Conservation (phyloP, 192 early-diverging fungal species). For the Coemansia sp. region DNA sequence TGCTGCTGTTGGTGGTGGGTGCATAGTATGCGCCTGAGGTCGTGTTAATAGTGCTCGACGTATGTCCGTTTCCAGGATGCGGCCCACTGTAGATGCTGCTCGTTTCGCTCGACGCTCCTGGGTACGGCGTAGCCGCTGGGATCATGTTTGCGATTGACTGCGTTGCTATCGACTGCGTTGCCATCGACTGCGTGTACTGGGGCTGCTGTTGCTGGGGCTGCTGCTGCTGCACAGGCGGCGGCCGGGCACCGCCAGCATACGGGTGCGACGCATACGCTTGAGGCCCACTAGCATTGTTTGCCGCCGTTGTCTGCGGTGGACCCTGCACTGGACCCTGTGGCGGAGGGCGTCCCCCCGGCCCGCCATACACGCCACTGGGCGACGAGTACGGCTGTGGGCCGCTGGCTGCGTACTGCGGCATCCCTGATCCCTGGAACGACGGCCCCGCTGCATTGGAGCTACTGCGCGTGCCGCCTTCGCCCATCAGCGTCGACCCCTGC, state of each 20-base stretch:
- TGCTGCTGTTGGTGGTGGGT: conserved; percentile 16
- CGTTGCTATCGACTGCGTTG: background rate
- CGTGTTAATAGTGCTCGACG: conserved; percentile 3
- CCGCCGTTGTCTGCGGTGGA: background rate
- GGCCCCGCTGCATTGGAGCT: conserved; percentile 2
- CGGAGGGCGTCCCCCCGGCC: conserved; percentile 4
- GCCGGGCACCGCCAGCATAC: too few relatives aligned
- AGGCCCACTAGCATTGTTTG: conserved; percentile 6
- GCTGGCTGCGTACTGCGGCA: background rate
- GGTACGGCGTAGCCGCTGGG: conserved; percentile 6
- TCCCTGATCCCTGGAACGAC: background rate
- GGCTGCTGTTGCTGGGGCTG: background rate
- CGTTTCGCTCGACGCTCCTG: conserved; percentile 4
- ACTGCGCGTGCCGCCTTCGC: background rate
- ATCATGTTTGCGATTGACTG: conserved; percentile 7
- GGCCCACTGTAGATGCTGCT: conserved; percentile 15
- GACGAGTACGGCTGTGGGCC: conserved; percentile 16
- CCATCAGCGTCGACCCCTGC: background rate
- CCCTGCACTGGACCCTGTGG: conserved; percentile 3
- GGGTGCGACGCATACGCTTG: background rate
- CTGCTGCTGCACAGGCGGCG: conserved; percentile 1
- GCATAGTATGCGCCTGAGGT: conserved; percentile 16
- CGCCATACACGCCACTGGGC: background rate
- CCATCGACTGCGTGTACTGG: background rate
- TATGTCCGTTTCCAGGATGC: conserved; percentile 11